phyloP scores from a whole-genome alignment of 768 basidiomycete species.

The Tubosaeta sp. region DNA sequence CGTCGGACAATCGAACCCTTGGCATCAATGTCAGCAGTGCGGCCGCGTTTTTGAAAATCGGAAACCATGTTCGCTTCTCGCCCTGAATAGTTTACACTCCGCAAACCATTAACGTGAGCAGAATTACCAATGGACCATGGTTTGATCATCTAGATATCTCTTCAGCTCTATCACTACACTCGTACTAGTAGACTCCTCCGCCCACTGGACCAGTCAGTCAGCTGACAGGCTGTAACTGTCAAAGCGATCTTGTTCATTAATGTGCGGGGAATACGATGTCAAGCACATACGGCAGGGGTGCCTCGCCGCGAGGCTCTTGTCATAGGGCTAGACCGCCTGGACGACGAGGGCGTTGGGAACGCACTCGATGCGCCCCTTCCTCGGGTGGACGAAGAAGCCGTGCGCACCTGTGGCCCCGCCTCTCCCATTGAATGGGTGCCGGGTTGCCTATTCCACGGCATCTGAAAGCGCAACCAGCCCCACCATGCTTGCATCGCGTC shows the following conservation, averaged over 20 bases:
- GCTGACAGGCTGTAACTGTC: conserved; percentile 13
- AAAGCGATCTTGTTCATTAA: conserved; percentile 21
- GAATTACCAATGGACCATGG: neutral
- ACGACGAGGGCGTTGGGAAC: conserved; percentile 28
- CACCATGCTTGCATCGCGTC: conserved; percentile 28
- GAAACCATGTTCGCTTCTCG: conserved; percentile 26
- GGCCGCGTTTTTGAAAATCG: conserved; percentile 28
- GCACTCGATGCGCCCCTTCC: conserved; percentile 23
- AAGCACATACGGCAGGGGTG: conserved; percentile 22
- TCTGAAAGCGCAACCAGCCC: conserved; percentile 27
- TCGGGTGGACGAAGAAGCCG: conserved; percentile 22
- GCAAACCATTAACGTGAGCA: conserved; percentile 11
- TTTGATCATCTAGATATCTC: neutral
- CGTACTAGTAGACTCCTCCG: neutral
- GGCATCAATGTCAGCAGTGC: conserved; percentile 14
- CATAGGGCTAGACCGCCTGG: conserved; percentile 33
- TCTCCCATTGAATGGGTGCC: conserved; percentile 3
- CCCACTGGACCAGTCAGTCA: conserved; percentile 3
- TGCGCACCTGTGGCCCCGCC: conserved; percentile 17
- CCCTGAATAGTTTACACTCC: conserved; percentile 25
- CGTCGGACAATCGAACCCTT: conserved; percentile 10
- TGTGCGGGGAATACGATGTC: conserved; percentile 17
- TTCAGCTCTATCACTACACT: neutral
- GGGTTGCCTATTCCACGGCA: conserved; percentile 25
- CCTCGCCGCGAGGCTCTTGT: conserved; percentile 27